A percentile compares a stretch with the other conserved stretches of the same genome.
Conservation (phyloP, 306 rosid species). For the Prunus campanulata region DNA sequence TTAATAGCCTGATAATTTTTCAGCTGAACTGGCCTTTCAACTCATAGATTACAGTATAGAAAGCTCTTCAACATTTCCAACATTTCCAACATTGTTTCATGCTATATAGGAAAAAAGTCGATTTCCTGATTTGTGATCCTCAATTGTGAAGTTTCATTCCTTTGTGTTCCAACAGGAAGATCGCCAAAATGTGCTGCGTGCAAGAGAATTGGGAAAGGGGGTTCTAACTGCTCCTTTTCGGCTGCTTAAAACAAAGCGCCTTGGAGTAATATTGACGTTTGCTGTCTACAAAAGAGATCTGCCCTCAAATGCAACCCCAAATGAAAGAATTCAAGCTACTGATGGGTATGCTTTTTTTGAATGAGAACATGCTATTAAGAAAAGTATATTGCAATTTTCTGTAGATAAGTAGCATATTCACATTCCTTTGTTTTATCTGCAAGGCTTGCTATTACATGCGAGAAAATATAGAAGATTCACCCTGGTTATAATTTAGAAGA, state of each 20-base stretch:
- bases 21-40: not conserved
- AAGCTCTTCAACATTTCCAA: not conserved
- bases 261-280: conserved; percentile 92
- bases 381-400: not conserved
- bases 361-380: not conserved
- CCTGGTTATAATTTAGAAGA: not conserved
- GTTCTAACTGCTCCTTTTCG: conserved; percentile 92
- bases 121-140: not conserved
- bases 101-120: not conserved
- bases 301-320: conserved; percentile 85
- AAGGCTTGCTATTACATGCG: not conserved
- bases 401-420: not conserved
- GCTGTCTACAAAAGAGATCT: conserved; percentile 91
- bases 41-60: conserved; percentile 1
- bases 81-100: not conserved
- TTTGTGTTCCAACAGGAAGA: conserved; percentile 72
- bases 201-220: conserved; percentile 93
- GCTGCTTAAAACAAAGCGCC: conserved; percentile 80
- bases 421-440: not conserved
- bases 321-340: conserved; percentile 84
- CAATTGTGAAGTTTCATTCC: not conserved
- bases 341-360: conserved; percentile 66
- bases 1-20: not conserved
- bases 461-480: not conserved
- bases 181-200: conserved; percentile 76